Conservation (phyloP, 2,329 filamentous ascomycete species). For the Tolypocladium tropicale region DNA sequence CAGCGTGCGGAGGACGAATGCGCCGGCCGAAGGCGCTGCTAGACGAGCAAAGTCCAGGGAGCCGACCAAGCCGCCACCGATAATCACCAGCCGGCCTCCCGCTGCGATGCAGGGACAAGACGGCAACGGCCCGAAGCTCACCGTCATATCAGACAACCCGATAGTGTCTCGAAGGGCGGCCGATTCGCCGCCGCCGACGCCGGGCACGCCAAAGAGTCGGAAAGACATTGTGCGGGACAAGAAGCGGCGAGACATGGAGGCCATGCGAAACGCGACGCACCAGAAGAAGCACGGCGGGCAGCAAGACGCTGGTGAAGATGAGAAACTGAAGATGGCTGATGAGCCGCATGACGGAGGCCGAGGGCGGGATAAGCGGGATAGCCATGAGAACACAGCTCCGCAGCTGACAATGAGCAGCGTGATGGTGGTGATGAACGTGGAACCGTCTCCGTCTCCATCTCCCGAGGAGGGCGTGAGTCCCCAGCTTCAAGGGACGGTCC, state of each 20-base stretch:
- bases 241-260: constrained; percentile 30
- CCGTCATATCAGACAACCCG: constrained; percentile 9
- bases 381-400: not conserved
- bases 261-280: constrained; percentile 13
- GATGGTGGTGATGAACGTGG: constrained; percentile 28
- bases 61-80: not conserved
- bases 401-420: constrained; percentile 22
- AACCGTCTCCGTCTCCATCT: constrained; percentile 16
- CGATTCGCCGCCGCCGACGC: constrained; percentile 7
- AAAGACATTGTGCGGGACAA: constrained; percentile 27
- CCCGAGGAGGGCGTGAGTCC: constrained; percentile 1
- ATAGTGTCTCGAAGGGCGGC: constrained; percentile 6
- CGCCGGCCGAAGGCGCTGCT: not conserved
- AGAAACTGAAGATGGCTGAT: not conserved
- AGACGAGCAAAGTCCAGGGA: not conserved
- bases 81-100: not conserved
- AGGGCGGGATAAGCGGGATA: not conserved
- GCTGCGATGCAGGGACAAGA: not conserved
- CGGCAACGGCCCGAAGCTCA: not conserved
- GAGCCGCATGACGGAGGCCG: not conserved
- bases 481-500: not conserved
- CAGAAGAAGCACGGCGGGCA: constrained; percentile 5
- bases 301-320: not conserved
- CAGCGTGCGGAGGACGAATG: not conserved
- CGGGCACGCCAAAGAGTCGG: constrained; percentile 17